These are phyloP conservation scores for Phytophthora aleatoria DNA, from an alignment of 352 stramenopile genomes.

Conservation along the genomic window DNA sequence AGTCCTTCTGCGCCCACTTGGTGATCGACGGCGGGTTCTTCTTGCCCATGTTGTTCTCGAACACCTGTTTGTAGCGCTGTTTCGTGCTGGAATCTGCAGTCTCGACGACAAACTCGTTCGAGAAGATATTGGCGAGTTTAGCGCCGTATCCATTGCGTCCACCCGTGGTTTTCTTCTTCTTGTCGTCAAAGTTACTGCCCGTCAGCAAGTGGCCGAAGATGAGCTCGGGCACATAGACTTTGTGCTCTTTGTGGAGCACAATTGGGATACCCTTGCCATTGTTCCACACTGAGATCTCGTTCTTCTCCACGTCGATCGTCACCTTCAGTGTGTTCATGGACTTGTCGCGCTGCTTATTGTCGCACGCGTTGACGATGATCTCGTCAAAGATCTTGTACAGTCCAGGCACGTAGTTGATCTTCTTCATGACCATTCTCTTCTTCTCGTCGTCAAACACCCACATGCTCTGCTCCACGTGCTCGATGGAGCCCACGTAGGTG, in stretches of 20 bases:
- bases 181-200: constrained; percentile 98
- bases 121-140: constrained; percentile 99
- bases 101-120: constrained; percentile 98
- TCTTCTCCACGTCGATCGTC: constrained; percentile 91
- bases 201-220: constrained; percentile 98
- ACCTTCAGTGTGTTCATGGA: constrained; percentile 95
- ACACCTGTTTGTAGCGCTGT: constrained; percentile 93
- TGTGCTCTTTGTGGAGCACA: constrained; percentile 96
- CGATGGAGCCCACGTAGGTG: constrained; percentile 97
- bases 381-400: constrained; percentile 99
- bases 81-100: constrained; percentile 94
- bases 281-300: constrained; percentile 97
- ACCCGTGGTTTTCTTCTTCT: constrained; percentile 94
- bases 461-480: constrained; percentile 91
- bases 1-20: constrained; percentile 87
- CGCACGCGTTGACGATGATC: constrained; percentile 99
- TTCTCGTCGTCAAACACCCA: constrained; percentile 92
- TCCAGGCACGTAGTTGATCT: constrained; percentile 95
- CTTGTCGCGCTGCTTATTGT: constrained; percentile 99
- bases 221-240: constrained; percentile 97
- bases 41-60: constrained; percentile 94
- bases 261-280: constrained; percentile 98
- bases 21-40: constrained; percentile 89
- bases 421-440: constrained; percentile 93
- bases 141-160: constrained; percentile 98